phyloP scores from a whole-genome alignment of 192 early-diverging fungal species.

The Linnemannia exigua region DNA sequence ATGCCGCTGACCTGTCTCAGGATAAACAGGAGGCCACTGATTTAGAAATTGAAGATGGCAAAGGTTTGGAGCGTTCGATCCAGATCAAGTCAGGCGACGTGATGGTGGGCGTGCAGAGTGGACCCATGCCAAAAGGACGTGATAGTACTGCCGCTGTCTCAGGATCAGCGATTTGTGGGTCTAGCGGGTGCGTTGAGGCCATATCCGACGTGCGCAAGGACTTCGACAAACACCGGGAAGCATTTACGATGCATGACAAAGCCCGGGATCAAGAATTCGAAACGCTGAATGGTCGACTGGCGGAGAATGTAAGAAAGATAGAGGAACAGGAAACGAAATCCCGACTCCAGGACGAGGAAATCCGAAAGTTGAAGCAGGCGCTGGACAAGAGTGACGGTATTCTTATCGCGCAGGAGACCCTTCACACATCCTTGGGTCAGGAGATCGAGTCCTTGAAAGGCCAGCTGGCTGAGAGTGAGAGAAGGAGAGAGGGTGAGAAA shows the following conservation, averaged over 20 bases:
- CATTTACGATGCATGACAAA: no score
- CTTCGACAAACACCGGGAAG: not conserved
- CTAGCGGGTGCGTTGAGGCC: not conserved
- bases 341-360: not conserved
- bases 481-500: not conserved
- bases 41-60: not conserved
- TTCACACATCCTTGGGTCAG: not conserved
- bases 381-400: not conserved
- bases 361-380: not conserved
- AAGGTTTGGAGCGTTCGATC: not conserved
- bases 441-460: not conserved
- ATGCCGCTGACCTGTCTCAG: not conserved
- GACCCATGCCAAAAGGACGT: no score
- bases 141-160: not conserved
- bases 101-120: not conserved
- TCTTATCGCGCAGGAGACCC: not conserved
- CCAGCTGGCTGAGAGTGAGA: not conserved
- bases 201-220: not conserved
- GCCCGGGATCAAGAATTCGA: not conserved
- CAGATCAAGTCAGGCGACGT: not conserved
- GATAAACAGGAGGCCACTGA: not conserved
- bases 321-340: not conserved
- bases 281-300: not conserved
- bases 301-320: not conserved
- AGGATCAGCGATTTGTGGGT: not conserved